Conservation (phyloP, 305 asterid genomes). For the Rubia tinctorum region DNA sequence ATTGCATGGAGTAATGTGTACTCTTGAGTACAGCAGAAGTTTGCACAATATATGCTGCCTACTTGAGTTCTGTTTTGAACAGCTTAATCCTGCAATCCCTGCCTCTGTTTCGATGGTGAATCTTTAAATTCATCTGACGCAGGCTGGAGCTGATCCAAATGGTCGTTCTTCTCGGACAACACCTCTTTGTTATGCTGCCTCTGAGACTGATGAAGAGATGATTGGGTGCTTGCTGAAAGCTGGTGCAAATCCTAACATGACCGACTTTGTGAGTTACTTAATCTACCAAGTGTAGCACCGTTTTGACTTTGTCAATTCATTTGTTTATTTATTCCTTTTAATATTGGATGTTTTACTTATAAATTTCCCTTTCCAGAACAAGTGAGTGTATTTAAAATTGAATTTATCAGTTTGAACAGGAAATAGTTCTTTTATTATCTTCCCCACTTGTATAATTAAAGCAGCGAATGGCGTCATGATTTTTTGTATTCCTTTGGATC, state of each 20-base stretch:
- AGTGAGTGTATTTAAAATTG: not conserved
- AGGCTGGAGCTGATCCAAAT: constrained; percentile 26
- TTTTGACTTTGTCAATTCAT: not conserved
- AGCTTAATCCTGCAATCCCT: not conserved
- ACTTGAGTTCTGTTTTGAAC: not conserved
- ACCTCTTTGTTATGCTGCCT: constrained; percentile 16
- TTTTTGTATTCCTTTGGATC: not conserved
- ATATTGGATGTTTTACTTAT: not conserved
- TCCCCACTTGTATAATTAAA: not conserved
- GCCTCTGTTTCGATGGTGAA: not conserved
- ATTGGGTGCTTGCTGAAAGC: constrained; percentile 15
- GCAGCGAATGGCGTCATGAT: not conserved
- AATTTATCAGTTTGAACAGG: not conserved
- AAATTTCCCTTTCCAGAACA: not conserved
- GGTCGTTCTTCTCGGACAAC: not conserved
- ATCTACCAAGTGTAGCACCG: not conserved
- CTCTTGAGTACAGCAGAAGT: not conserved
- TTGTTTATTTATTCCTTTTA: not conserved
- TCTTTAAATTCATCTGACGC: not conserved
- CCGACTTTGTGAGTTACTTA: constrained; percentile 6
- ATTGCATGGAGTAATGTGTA: not conserved
- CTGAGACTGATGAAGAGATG: not conserved
- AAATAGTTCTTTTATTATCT: not conserved
- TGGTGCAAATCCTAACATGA: constrained; percentile 18
- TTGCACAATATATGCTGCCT: not conserved